phyloP scores from a whole-genome alignment of 2,329 filamentous ascomycete species.

The Apiospora rasikravindrae region DNA sequence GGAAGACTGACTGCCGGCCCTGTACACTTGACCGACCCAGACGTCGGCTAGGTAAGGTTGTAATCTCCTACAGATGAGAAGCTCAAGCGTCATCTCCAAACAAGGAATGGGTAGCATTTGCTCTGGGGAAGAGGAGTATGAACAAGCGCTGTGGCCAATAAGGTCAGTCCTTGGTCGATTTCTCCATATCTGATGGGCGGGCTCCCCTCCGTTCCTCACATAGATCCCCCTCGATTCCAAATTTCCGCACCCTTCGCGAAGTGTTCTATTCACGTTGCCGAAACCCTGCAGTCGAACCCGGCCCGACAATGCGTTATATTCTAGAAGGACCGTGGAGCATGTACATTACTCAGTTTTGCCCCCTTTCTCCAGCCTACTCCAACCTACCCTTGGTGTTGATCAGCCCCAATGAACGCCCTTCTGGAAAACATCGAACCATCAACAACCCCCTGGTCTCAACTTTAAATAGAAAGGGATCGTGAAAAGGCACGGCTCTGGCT shows the following conservation, averaged over 20 bases:
- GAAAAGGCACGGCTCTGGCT: too few relatives aligned
- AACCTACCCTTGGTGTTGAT: too few relatives aligned
- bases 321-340: too few relatives aligned
- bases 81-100: background rate
- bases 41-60: background rate
- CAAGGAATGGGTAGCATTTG: background rate
- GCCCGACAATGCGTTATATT: background rate
- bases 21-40: background rate
- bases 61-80: background rate
- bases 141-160: background rate
- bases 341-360: too few relatives aligned
- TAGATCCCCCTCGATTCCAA: background rate
- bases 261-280: background rate
- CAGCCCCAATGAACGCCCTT: too few relatives aligned
- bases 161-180: background rate
- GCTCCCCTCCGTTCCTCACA: background rate
- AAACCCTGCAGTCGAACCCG: too few relatives aligned
- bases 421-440: too few relatives aligned
- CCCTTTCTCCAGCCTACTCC: too few relatives aligned
- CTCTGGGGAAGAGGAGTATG: background rate
- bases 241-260: background rate
- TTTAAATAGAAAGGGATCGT: too few relatives aligned
- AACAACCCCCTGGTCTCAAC: too few relatives aligned
- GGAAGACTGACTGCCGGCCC: background rate
- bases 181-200: background rate